Conservation (phyloP, 2,329 filamentous ascomycete species). For the Leptodontidium sp. region DNA sequence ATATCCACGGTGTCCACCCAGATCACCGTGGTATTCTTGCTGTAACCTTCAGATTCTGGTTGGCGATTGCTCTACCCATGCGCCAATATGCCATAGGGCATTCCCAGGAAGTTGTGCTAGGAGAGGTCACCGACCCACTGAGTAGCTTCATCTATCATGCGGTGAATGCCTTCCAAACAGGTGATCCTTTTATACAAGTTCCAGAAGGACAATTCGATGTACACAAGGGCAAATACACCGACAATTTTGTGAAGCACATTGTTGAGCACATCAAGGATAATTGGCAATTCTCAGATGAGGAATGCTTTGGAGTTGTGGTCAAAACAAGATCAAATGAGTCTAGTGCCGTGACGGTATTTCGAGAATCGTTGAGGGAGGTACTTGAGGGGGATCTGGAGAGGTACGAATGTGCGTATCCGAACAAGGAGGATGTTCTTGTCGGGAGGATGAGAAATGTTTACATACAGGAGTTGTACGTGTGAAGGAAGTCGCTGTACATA, state of each 20-base stretch:
- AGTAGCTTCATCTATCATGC: conserved; percentile 30
- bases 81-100: conserved; percentile 29
- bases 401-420: conserved; percentile 21
- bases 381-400: conserved; percentile 16
- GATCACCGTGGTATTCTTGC: conserved; percentile 35
- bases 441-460: conserved; percentile 2
- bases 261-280: conserved; percentile 25
- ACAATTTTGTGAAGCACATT: conserved; percentile 23
- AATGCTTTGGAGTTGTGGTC: conserved; percentile 21
- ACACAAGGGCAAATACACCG: conserved; percentile 18
- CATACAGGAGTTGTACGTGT: conserved; percentile 21
- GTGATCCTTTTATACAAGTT: conserved; percentile 13
- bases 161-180: conserved; percentile 17
- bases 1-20: conserved; percentile 26
- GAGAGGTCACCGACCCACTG: conserved; percentile 31
- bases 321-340: conserved; percentile 21
- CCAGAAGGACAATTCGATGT: conserved; percentile 24
- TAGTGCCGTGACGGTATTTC: conserved; percentile 16
- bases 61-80: conserved; percentile 34
- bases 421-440: conserved; percentile 8
- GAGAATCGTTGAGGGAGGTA: conserved; percentile 19
- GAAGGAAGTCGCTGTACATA: neutral
- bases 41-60: conserved; percentile 39
- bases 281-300: conserved; percentile 27
- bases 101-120: conserved; percentile 15